Conservation (phyloP, 2,329 filamentous ascomycete species). For the Penicillium psychrosexuale region DNA sequence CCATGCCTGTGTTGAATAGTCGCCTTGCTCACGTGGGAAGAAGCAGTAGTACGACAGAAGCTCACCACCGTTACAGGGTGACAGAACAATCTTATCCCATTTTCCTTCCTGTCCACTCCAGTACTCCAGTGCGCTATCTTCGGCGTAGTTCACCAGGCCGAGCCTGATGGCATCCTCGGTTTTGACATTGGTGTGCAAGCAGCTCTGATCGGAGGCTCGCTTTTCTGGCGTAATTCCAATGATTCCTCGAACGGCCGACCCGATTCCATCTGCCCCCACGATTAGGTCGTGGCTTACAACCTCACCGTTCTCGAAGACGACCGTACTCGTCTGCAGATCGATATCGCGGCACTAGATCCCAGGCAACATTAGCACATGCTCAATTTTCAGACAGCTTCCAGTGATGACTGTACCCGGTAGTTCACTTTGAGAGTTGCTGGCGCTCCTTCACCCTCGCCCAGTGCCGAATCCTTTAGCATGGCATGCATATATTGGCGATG, state of each 20-base stretch:
- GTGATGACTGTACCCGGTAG: constrained; percentile 41
- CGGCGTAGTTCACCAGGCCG: constrained; percentile 62
- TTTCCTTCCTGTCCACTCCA: constrained; percentile 63
- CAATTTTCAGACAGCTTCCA: too few relatives aligned
- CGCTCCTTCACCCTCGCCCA: constrained; percentile 52
- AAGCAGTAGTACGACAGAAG: constrained; percentile 69
- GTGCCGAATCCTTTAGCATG: constrained; percentile 61
- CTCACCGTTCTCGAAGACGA: constrained; percentile 55
- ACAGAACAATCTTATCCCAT: constrained; percentile 68
- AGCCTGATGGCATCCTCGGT: constrained; percentile 59
- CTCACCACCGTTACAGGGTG: constrained; percentile 64
- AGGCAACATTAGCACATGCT: not conserved
- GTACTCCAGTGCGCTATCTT: constrained; percentile 62
- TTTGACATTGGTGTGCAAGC: constrained; percentile 62
- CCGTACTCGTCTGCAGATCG: constrained; percentile 49
- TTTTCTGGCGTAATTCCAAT: constrained; percentile 62
- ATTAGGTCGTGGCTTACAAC: constrained; percentile 57
- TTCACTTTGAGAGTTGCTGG: constrained; percentile 58
- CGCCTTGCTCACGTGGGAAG: constrained; percentile 59
- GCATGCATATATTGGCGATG: constrained; percentile 66
- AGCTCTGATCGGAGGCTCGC: constrained; percentile 59
- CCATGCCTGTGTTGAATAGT: constrained; percentile 62
- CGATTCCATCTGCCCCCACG: constrained; percentile 65
- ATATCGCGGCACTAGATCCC: constrained; percentile 46
- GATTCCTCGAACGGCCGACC: constrained; percentile 60